A percentile compares a stretch with the other conserved stretches of the same genome.
Conservation (phyloP, 1,139 yeast genomes). For the Meyerozyma sp. region DNA sequence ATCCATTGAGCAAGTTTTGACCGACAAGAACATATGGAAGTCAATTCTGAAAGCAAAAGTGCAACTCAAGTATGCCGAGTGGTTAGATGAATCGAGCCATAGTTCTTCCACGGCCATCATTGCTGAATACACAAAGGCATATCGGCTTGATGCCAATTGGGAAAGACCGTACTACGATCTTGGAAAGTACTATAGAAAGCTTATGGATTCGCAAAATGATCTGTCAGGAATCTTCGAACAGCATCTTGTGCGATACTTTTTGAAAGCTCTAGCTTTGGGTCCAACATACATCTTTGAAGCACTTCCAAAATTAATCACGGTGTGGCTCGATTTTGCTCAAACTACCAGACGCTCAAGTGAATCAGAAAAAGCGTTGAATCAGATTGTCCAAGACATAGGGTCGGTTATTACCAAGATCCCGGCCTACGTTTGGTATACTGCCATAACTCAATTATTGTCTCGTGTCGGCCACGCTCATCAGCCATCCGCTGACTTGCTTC, state of each 20-base stretch:
- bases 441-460: constrained; percentile 80
- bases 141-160: constrained; percentile 55
- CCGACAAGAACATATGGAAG: constrained; percentile 13
- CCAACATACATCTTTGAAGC: constrained; percentile 74
- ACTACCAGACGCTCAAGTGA: constrained; percentile 19
- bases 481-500: constrained; percentile 52
- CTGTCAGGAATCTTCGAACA: constrained; percentile 61
- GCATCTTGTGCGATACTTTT: constrained; percentile 58
- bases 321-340: constrained; percentile 85
- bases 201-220: constrained; percentile 56
- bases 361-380: constrained; percentile 34
- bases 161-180: constrained; percentile 77
- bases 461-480: constrained; percentile 64
- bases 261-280: constrained; percentile 66
- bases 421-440: constrained; percentile 72
- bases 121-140: constrained; percentile 60
- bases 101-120: constrained; percentile 73
- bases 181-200: constrained; percentile 74
- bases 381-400: constrained; percentile 50
- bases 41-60: constrained; percentile 37
- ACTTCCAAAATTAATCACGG: constrained; percentile 79
- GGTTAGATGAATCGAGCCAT: constrained; percentile 87
- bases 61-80: constrained; percentile 74
- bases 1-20: constrained; percentile 44
- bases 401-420: constrained; percentile 47